phyloP scores from a whole-genome alignment of 305 asterid genomes.

The Fraxinus albicans region DNA sequence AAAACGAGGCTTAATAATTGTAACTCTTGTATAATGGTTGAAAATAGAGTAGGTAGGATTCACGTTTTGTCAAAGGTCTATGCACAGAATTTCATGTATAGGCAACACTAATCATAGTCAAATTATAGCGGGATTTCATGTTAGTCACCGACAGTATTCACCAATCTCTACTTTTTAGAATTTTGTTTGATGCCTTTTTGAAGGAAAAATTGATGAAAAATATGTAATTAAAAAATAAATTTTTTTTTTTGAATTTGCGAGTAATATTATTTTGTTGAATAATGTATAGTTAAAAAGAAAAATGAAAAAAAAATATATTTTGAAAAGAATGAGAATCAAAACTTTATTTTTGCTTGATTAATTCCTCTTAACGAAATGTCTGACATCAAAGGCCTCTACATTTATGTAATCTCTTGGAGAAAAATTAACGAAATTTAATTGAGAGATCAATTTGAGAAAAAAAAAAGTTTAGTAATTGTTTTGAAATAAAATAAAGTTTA shows the following conservation, averaged over 20 bases:
- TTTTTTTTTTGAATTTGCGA: too few species aligned
- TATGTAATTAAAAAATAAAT: too few species aligned
- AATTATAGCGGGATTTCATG: neutral
- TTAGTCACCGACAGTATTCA: neutral
- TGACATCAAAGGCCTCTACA: neutral
- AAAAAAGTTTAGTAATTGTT: too few species aligned
- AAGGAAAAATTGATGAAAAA: too few species aligned
- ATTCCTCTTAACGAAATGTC: neutral
- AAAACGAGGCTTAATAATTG: neutral
- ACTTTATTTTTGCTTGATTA: too few species aligned
- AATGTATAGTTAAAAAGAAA: too few species aligned
- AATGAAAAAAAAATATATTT: too few species aligned
- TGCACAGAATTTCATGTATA: neutral
- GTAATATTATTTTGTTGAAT: too few species aligned
- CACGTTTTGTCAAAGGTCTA: neutral
- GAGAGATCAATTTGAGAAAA: neutral
- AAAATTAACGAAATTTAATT: neutral
- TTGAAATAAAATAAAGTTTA: neutral
- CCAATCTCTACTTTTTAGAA: neutral
- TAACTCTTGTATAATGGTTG: neutral
- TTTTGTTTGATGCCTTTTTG: too few species aligned
- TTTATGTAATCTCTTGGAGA: neutral
- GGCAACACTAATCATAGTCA: neutral
- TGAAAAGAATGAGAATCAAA: too few species aligned
- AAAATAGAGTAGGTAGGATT: neutral